Percentiles rank a stretch among this genome's conserved stretches.
Evolutionary conservation across 2,329 filamentous ascomycete genomes (phyloP).

Genomic region (Myriosclerotinia scirpicola): DNA sequence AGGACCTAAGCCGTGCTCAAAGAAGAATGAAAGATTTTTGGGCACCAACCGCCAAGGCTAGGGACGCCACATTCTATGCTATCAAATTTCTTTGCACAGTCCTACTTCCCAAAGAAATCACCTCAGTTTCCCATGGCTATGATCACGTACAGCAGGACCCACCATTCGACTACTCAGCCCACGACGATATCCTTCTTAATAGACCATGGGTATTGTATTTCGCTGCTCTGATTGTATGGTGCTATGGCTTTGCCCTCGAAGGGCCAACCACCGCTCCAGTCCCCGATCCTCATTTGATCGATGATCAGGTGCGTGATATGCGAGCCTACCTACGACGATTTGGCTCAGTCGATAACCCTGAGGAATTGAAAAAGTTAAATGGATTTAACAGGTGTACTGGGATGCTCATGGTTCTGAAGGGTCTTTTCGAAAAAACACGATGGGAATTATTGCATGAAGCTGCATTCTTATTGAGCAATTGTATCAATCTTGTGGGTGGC

Average conservation of each 20-base stretch:
- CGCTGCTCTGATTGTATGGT: constrained; percentile 89
- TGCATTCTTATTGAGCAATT: constrained; percentile 75
- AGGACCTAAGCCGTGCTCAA: constrained; percentile 77
- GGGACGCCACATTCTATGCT: constrained; percentile 91
- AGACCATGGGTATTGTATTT: constrained; percentile 96
- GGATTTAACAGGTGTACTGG: constrained; percentile 83
- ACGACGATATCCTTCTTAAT: constrained; percentile 87
- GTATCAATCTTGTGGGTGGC: constrained; percentile 57
- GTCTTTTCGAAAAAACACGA: constrained; percentile 76
- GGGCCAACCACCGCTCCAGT: constrained; percentile 61
- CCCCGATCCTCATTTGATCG: constrained; percentile 49
- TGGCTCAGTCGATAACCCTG: constrained; percentile 69
- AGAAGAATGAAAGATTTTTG: constrained; percentile 84
- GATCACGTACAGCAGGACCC: constrained; percentile 36
- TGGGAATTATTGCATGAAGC: constrained; percentile 94
- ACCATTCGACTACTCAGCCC: constrained; percentile 67
- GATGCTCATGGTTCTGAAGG: constrained; percentile 75
- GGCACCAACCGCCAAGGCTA: constrained; percentile 83
- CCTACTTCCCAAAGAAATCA: constrained; percentile 59
- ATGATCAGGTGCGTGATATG: constrained; percentile 77
- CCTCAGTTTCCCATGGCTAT: constrained; percentile 37
- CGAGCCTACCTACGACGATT: constrained; percentile 71
- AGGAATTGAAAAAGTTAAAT: constrained; percentile 69
- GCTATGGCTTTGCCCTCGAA: constrained; percentile 87
- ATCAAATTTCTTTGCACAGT: constrained; percentile 87